Percentiles rank a stretch among this genome's conserved stretches.
Evolutionary conservation across 257 asterid species (phyloP).

Genomic region (Striga asiatica): DNA sequence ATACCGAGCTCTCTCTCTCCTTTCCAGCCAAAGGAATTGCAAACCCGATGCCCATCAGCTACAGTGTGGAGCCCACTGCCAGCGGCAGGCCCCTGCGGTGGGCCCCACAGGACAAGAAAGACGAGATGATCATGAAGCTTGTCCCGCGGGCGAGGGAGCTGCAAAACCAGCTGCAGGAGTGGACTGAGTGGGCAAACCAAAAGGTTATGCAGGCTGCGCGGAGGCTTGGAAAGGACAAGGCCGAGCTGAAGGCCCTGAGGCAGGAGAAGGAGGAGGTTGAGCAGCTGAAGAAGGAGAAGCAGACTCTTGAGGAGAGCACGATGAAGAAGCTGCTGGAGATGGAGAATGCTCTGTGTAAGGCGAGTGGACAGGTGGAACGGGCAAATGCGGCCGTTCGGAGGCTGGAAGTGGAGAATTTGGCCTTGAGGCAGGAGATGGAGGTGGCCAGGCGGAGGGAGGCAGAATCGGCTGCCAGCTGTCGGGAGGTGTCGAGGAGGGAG

Average conservation of each 20-base stretch:
- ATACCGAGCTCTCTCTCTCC: slow-evolving; percentile 82
- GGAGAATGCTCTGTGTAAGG: slow-evolving; percentile 78
- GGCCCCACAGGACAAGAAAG: slow-evolving; percentile 63
- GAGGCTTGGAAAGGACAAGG: slow-evolving; percentile 79
- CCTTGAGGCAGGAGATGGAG: slow-evolving; percentile 71
- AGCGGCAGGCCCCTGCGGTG: slow-evolving; percentile 28
- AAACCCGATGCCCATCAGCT: slow-evolving; percentile 45
- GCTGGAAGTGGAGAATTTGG: slow-evolving; percentile 63
- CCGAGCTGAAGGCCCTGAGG: slow-evolving; percentile 76
- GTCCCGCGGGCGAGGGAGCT: slow-evolving; percentile 60
- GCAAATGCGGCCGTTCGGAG: slow-evolving; percentile 66
- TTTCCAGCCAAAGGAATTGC: slow-evolving; percentile 47
- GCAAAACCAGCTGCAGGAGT: slow-evolving; percentile 82
- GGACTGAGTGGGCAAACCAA: slow-evolving; percentile 99
- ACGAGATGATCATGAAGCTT: slow-evolving; percentile 69
- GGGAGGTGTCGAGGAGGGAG: slow-evolving; percentile 71
- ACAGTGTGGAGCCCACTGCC: slow-evolving; percentile 23
- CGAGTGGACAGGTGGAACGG: slow-evolving; percentile 73
- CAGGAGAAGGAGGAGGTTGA: slow-evolving; percentile 93
- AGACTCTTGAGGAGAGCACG: slow-evolving; percentile 58
- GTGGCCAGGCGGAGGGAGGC: slow-evolving; percentile 60
- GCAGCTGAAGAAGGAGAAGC: slow-evolving; percentile 80
- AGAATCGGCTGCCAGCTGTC: slow-evolving; percentile 66
- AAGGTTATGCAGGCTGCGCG: slow-evolving; percentile 97
- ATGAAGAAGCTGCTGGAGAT: slow-evolving; percentile 75